These are phyloP conservation scores for Actinomortierella ambigua DNA, from an alignment of 371 early-diverging fungal genomes.

Conservation along the genomic window DNA sequence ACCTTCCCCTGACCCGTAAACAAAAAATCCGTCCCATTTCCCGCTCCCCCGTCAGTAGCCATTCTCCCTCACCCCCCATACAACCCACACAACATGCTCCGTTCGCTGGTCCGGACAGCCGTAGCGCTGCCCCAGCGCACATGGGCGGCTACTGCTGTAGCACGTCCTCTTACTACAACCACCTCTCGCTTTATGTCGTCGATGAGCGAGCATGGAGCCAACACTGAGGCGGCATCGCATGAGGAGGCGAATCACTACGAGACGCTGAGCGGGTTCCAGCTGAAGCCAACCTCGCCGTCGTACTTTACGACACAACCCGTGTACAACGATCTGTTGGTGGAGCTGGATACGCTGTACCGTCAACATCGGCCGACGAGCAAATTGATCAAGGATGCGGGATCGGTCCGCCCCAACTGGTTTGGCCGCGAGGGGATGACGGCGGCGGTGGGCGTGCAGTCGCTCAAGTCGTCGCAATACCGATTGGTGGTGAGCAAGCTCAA, in stretches of 20 bases:
- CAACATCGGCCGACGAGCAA: conserved; percentile 43
- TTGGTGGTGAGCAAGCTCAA: conserved; percentile 60
- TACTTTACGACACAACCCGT: conserved; percentile 91
- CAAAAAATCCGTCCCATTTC: too few relatives aligned
- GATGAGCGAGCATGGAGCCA: not conserved
- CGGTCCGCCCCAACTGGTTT: conserved; percentile 52
- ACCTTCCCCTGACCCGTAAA: too few relatives aligned
- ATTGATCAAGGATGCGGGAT: conserved; percentile 20
- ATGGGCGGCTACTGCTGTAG: too few relatives aligned
- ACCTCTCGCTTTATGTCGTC: conserved; percentile 23
- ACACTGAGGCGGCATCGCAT: conserved; percentile 7
- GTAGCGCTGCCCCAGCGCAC: too few relatives aligned
- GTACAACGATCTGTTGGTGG: conserved; percentile 77
- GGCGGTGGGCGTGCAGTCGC: conserved; percentile 53
- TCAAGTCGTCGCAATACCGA: conserved; percentile 73
- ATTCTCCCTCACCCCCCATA: too few relatives aligned
- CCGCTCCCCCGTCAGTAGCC: too few relatives aligned
- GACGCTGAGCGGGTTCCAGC: conserved; percentile 29
- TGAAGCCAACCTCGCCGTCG: conserved; percentile 71
- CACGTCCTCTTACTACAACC: not conserved
- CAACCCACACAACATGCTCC: too few relatives aligned
- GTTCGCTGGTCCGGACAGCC: too few relatives aligned
- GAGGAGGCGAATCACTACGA: conserved; percentile 13
- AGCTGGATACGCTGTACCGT: conserved; percentile 68
- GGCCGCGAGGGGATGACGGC: conserved; percentile 59